Base-by-base conservation (phyloP, 306 rosid species). In the Pachyrhizus erosus region DNA sequence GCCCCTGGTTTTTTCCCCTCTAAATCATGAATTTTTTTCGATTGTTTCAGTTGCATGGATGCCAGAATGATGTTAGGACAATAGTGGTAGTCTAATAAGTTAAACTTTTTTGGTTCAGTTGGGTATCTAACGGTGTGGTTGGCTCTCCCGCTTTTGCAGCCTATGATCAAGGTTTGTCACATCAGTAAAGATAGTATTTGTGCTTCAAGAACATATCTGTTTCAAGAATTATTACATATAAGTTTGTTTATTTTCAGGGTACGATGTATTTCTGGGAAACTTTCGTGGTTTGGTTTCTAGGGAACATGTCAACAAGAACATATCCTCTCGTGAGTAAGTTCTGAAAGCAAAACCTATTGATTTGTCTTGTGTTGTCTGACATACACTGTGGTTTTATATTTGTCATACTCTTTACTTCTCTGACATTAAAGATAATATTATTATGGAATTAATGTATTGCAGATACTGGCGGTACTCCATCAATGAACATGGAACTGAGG, bases 91-190 rank as follows among this genome's bases (percentile, higher is more conserved):
- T 62, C 67, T 85, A 73, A 86, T 34, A 48, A 64, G 43, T 64
- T 64, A 31, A 37, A 26, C 8, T 61, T 62, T 1, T 34, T 42
- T 71, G 64, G 75, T 86, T 73, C 93, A 95, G 99, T 74, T 95
- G 99, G 99, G 93, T 95, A 72, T 93, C 97, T 58, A 95, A 95
- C 86, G 99, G 99, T 73, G 86, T 95, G 73, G 98, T 95, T 84
- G 99, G 99, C 61, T 95, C 99, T 55, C 99, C 96, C 11, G 99
- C 99, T 48, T 95, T 95, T 89, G 98, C 99, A 21, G 99, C 99
- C 48, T 95, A 85, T 67, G 99, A 95, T 81, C 98, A 91, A 93
- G 99, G 99, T 93, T 68, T 73, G 90, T 75, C 76, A 55, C 34
- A 46, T 83, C 78, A 80, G 18, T 55, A 43, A 54, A 45, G 61